A percentile compares a stretch with the other conserved stretches of the same genome.
phyloP scores from a whole-genome alignment of 352 stramenopile species.

The Phytopythium cucurbitacearum region DNA sequence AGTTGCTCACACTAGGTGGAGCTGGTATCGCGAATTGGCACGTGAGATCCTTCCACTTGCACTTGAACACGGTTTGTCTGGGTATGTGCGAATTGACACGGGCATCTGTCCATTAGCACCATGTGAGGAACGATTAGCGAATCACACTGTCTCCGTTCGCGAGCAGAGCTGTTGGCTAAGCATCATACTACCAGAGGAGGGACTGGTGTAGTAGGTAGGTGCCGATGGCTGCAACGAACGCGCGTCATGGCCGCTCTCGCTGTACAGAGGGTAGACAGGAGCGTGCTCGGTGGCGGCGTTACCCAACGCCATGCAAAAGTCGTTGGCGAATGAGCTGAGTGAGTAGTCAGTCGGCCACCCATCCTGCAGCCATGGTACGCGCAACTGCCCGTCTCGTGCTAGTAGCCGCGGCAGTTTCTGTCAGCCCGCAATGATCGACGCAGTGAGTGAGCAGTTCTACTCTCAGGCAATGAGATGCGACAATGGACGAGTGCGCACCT shows the following conservation, averaged over 20 bases:
- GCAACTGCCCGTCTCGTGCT: constrained; percentile 30
- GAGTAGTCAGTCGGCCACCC: constrained; percentile 56
- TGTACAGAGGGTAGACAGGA: constrained; percentile 14
- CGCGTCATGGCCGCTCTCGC: constrained; percentile 6
- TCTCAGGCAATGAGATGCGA: too few species aligned
- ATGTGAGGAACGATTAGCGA: neutral
- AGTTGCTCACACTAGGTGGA: constrained; percentile 18
- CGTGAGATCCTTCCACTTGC: constrained; percentile 54
- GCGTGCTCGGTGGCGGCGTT: constrained; percentile 4
- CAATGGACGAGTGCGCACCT: constrained; percentile 22
- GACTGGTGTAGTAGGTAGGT: constrained; percentile 18
- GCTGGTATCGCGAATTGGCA: constrained; percentile 36
- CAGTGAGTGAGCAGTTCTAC: too few species aligned
- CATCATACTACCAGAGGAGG: neutral
- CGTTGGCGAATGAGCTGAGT: constrained; percentile 34
- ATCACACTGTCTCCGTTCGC: too few species aligned
- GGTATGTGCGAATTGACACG: constrained; percentile 3
- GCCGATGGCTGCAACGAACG: constrained; percentile 23
- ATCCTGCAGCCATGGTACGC: constrained; percentile 43
- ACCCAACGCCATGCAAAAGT: constrained; percentile 40
- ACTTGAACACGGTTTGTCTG: constrained; percentile 46
- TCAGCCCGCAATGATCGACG: neutral
- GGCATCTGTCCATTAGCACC: neutral
- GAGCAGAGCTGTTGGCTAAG: too few species aligned
- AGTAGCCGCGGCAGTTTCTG: constrained; percentile 40